Conservation (phyloP, 1,284 basidiomycete species). For the Microbotryum violaceum region DNA sequence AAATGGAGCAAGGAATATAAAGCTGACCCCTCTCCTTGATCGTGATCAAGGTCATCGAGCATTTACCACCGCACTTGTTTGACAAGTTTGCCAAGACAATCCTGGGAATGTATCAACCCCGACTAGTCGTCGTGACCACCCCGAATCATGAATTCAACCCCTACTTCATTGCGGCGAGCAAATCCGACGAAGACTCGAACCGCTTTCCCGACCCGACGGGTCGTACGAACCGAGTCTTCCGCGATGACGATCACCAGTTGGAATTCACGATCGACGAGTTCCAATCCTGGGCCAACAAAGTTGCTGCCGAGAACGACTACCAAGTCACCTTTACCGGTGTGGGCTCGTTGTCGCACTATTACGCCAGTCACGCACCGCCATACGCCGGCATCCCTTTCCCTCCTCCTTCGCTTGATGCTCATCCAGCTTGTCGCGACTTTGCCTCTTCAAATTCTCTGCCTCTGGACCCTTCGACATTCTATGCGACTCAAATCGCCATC, state of each 20-base stretch:
- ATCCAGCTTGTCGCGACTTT: constrained; percentile 17
- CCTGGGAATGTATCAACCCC: constrained; percentile 59
- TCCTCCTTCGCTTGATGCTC: constrained; percentile 21
- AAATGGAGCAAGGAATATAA: constrained; percentile 8
- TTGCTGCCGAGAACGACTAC: constrained; percentile 25
- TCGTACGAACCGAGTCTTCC: constrained; percentile 51
- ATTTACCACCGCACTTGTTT: constrained; percentile 64
- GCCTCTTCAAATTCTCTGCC: neutral
- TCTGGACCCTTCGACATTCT: constrained; percentile 39
- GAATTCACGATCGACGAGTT: constrained; percentile 86
- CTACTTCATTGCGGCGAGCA: constrained; percentile 53
- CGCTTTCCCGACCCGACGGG: constrained; percentile 66
- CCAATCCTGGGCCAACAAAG: constrained; percentile 55
- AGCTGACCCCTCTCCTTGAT: constrained; percentile 3
- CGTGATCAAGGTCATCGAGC: constrained; percentile 56
- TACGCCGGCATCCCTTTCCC: constrained; percentile 19
- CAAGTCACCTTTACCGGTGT: constrained; percentile 24
- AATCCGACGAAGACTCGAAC: neutral
- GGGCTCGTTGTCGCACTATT: constrained; percentile 30
- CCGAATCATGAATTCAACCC: constrained; percentile 75
- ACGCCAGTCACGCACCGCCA: constrained; percentile 4
- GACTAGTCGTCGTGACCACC: constrained; percentile 73
- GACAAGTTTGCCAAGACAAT: constrained; percentile 53
- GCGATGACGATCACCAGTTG: constrained; percentile 84
- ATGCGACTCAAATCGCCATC: constrained; percentile 63